These are phyloP conservation scores for Lentinula lateritia DNA, from an alignment of 768 basidiomycete genomes.

Conservation along the genomic window DNA sequence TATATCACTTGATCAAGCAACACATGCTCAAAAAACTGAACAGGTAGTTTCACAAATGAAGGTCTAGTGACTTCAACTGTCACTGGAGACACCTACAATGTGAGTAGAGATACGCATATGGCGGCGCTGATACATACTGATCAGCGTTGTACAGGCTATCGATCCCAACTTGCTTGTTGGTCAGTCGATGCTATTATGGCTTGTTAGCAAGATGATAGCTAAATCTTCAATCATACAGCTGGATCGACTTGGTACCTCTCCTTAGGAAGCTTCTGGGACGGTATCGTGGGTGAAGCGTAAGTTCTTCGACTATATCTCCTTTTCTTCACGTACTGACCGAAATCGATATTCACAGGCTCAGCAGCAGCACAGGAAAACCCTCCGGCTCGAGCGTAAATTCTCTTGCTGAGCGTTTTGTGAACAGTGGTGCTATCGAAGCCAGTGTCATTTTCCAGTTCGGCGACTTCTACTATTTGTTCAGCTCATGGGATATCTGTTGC, in stretches of 20 bases:
- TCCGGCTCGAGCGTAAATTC: conserved; percentile 31
- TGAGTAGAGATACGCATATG: conserved; percentile 12
- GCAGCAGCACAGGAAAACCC: conserved; percentile 36
- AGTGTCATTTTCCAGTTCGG: conserved; percentile 38
- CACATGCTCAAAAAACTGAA: conserved; percentile 3
- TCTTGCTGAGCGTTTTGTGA: conserved; percentile 26
- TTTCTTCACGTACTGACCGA: not conserved
- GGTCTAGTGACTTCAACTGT: conserved; percentile 43
- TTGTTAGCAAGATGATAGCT: too few relatives aligned
- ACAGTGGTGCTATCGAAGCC: conserved; percentile 44
- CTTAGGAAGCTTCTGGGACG: conserved; percentile 53
- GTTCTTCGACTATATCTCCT: not conserved
- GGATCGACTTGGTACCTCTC: conserved; percentile 37
- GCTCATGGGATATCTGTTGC: conserved; percentile 52
- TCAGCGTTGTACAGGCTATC: conserved; percentile 31
- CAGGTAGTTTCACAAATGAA: conserved; percentile 38
- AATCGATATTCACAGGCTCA: conserved; percentile 18
- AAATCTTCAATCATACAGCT: not conserved
- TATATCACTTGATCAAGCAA: not conserved
- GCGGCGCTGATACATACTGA: not conserved
- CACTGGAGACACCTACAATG: conserved; percentile 36
- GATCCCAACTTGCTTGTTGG: conserved; percentile 33
- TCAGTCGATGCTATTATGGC: not conserved
- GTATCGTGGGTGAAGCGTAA: conserved; percentile 37
- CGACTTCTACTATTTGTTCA: conserved; percentile 50